Evolutionary conservation across 805 yeast genomes (phyloP).

Genomic region (Jamesozyma gamospora): DNA sequence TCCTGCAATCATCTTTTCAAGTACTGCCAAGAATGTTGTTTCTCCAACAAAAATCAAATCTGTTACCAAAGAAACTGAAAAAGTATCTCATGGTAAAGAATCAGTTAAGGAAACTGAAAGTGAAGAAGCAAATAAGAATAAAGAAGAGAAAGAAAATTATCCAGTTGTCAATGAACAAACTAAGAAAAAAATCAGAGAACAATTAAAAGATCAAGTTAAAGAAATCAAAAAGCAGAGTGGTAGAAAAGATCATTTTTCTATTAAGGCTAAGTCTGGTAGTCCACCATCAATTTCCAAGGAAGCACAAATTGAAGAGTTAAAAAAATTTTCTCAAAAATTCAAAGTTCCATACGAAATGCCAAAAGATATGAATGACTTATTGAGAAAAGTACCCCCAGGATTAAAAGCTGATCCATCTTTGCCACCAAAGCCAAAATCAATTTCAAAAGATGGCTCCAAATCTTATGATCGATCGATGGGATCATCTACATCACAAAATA

Average conservation of each 20-base stretch:
- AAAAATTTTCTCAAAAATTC: conserved; percentile 72
- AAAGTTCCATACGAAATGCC: conserved; percentile 61
- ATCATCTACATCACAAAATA: conserved; percentile 2
- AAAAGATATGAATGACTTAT: conserved; percentile 23
- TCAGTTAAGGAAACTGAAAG: not conserved
- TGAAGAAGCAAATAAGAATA: not conserved
- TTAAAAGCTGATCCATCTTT: conserved; percentile 19
- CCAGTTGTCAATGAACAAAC: not conserved
- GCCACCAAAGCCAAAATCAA: conserved; percentile 17
- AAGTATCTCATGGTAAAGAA: not conserved
- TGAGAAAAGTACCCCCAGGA: conserved; percentile 20
- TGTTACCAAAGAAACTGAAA: not conserved
- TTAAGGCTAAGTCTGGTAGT: conserved; percentile 3
- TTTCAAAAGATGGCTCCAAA: conserved; percentile 2
- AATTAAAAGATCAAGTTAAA: conserved; percentile 1
- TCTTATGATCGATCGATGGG: conserved; percentile 15
- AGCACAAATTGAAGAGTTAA: conserved; percentile 58
- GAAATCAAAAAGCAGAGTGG: conserved; percentile 4
- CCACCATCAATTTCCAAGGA: conserved; percentile 28
- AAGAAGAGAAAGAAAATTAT: not conserved
- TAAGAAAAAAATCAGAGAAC: conserved; percentile 1
- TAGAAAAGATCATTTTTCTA: conserved; percentile 2
- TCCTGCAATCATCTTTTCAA: conserved; percentile 29
- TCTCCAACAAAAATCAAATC: not conserved
- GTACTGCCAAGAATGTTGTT: conserved; percentile 7